phyloP scores from a whole-genome alignment of 2,329 filamentous ascomycete genomes.

The Pseudogymnoascus sp. region DNA sequence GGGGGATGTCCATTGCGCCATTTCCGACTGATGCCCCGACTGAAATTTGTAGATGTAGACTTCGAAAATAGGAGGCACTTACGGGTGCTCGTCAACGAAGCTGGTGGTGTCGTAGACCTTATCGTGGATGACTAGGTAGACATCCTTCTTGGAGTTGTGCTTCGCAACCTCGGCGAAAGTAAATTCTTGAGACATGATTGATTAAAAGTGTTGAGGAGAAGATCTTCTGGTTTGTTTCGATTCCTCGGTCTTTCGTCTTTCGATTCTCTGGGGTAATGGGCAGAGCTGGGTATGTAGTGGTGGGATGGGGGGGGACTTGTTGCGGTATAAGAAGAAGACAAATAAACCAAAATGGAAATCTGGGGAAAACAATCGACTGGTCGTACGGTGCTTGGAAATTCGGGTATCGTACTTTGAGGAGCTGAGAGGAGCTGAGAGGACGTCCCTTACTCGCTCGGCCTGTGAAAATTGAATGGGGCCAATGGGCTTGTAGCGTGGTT shows the following conservation, averaged over 20 bases:
- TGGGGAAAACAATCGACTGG: slow-evolving; percentile 6
- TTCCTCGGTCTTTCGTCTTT: neutral
- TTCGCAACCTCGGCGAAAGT: slow-evolving; percentile 74
- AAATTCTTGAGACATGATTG: slow-evolving; percentile 49
- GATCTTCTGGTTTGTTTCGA: neutral
- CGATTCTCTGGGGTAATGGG: neutral
- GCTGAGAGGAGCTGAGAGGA: neutral
- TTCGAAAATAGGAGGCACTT: slow-evolving; percentile 31
- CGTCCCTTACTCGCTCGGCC: slow-evolving; percentile 1
- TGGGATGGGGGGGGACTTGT: neutral
- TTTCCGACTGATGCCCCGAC: neutral
- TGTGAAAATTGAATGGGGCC: slow-evolving; percentile 7
- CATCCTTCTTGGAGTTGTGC: slow-evolving; percentile 90
- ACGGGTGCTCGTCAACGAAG: slow-evolving; percentile 97
- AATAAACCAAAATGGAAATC: slow-evolving; percentile 6
- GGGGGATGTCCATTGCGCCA: neutral
- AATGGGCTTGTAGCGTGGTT: neutral
- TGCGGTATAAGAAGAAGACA: slow-evolving; percentile 6
- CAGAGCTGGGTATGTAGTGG: neutral
- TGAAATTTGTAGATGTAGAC: neutral
- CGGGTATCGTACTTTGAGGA: neutral
- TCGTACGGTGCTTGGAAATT: slow-evolving; percentile 7
- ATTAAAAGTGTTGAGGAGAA: slow-evolving; percentile 8
- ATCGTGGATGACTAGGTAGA: slow-evolving; percentile 87
- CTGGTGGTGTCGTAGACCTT: slow-evolving; percentile 86